Percentiles rank a stretch among this genome's conserved stretches.
Evolutionary conservation across 306 rosid species (phyloP).

Genomic region (Prunus mongolica): DNA sequence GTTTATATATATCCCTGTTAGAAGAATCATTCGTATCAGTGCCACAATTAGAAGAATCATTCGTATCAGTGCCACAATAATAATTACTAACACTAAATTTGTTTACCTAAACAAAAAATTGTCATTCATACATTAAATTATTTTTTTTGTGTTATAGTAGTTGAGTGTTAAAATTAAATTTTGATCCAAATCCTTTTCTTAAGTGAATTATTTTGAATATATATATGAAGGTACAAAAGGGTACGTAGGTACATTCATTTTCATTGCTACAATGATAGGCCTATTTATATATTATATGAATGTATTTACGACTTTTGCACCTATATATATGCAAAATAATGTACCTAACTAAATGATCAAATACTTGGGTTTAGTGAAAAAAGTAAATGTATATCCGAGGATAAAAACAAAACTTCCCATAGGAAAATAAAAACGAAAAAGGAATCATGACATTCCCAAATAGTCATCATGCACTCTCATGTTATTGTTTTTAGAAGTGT

Average conservation of each 20-base stretch:
- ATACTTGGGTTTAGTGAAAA: not conserved
- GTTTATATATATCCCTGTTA: conserved; percentile 44
- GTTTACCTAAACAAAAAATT: not conserved
- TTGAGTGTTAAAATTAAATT: not conserved
- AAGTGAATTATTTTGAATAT: not conserved
- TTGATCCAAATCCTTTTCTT: not conserved
- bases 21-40: not conserved
- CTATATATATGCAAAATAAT: not conserved
- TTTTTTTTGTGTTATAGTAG: not conserved
- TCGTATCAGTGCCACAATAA: not conserved
- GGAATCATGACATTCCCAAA: not conserved
- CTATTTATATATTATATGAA: not conserved
- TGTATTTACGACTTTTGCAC: not conserved
- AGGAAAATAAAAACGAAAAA: not conserved
- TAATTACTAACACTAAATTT: not conserved
- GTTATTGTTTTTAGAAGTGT: no score
- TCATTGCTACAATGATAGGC: not conserved
- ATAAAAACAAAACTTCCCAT: not conserved
- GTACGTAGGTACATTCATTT: not conserved
- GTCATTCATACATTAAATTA: not conserved
- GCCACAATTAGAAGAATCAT: not conserved
- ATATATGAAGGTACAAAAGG: not conserved
- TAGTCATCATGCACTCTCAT: not conserved
- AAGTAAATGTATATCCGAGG: not conserved
- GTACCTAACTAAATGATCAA: not conserved